These are phyloP conservation scores for Fraxinus dipetala DNA, from an alignment of 305 asterid species.

Conservation along the genomic window DNA sequence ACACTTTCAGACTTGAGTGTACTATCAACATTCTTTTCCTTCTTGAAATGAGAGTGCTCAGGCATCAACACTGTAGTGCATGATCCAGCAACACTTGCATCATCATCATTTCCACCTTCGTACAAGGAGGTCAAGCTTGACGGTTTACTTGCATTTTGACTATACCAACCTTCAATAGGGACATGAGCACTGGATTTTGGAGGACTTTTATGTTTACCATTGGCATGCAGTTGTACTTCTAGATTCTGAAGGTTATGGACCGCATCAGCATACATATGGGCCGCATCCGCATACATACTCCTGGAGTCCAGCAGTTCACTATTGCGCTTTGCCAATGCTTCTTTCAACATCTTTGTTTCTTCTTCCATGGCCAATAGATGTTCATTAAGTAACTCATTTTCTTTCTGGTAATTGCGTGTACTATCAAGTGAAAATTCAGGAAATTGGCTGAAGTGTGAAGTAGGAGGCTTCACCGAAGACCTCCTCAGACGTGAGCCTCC, in stretches of 20 bases:
- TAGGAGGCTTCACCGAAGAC: constrained; percentile 73
- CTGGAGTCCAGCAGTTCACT: constrained; percentile 77
- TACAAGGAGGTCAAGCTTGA: constrained; percentile 72
- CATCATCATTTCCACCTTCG: constrained; percentile 81
- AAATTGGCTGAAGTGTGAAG: constrained; percentile 46
- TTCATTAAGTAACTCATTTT: constrained; percentile 72
- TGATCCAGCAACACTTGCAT: constrained; percentile 63
- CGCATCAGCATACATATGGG: constrained; percentile 60
- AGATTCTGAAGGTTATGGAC: constrained; percentile 68
- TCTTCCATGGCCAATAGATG: constrained; percentile 84
- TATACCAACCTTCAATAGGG: constrained; percentile 36
- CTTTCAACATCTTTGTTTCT: constrained; percentile 94
- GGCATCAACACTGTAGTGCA: constrained; percentile 53
- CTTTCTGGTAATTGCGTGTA: constrained; percentile 60
- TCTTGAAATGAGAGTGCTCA: constrained; percentile 60
- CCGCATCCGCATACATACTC: constrained; percentile 66
- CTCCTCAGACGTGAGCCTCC: constrained; percentile 70
- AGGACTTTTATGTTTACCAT: constrained; percentile 52
- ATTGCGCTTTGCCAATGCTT: constrained; percentile 88
- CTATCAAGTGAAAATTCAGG: constrained; percentile 66
- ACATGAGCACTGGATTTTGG: constrained; percentile 34
- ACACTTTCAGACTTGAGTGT: constrained; percentile 57
- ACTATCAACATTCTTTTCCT: constrained; percentile 57
- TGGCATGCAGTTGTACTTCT: constrained; percentile 63
- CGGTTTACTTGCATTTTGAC: constrained; percentile 47